Base-by-base conservation (phyloP, 2,329 filamentous ascomycete genomes). In the Fusarium nurragi region DNA sequence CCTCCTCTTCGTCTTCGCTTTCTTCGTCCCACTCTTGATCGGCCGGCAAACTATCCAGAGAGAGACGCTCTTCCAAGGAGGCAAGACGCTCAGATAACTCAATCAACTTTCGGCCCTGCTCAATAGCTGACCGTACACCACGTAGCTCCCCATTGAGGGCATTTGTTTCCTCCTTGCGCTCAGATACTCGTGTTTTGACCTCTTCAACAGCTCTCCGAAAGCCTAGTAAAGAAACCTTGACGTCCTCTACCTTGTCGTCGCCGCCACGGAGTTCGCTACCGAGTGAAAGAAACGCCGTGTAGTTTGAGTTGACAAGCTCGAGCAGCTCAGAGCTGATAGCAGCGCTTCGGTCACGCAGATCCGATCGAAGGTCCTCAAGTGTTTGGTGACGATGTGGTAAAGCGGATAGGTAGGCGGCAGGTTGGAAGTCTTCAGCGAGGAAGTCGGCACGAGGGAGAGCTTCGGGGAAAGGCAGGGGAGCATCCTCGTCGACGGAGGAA, bases 301-400 rank as follows among this genome's bases (percentile, higher is more conserved):
- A 98, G 77, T 99, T 97, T 48, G 90, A 86, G 74, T 99, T 99
- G 67, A 99, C 95, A 9, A 99, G 86, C 78, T 97, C 94, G 18
- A 99, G 84, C 4, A 99, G 84, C 79, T 99, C 95, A 64, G 90
- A 87, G 72, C 89, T 91, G 61, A 99, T 89, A 19, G 90, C 85
- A 69, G 91, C 87, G 68, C 89, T 92, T 49, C 96, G 86, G 57
- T 93, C 87, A 40, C 94, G 89, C 16, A 99, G 83, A 73, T 99
- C 96, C 6, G 89, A 81, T 32, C 94, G 92, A 28, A 99, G 83
- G 76, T 99, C 95, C 75, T 97, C 94, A 44, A 99, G 91, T 1
- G 94, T 97, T 77, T 99, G 95, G 77, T 99, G 95, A 2, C 95
- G 90, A 74, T 95, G 89, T 19, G 88, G 87, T 2, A 97, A 84